These are phyloP conservation scores for Ramalina intermedia DNA, from an alignment of 495 filamentous ascomycete species.

Conservation along the genomic window DNA sequence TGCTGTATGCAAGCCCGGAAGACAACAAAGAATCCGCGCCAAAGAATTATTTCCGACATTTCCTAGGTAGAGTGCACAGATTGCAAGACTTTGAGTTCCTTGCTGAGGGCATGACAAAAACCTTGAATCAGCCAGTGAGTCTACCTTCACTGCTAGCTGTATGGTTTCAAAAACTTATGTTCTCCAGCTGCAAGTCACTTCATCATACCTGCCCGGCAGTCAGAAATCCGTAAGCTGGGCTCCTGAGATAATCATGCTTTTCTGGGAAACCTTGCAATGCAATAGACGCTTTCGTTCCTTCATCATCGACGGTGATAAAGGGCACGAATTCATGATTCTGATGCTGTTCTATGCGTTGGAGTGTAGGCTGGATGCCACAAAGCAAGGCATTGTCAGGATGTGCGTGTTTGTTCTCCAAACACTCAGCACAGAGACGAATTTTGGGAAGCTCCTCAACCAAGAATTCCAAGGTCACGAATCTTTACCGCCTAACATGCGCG, in stretches of 20 bases:
- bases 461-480: constrained; percentile 81
- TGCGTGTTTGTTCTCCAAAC: constrained; percentile 95
- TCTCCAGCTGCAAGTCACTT: constrained; percentile 59
- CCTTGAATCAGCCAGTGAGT: constrained; percentile 73
- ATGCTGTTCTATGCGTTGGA: constrained; percentile 87
- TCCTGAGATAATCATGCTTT: constrained; percentile 93
- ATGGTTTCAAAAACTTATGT: background rate
- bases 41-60: constrained; percentile 90
- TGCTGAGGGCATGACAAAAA: constrained; percentile 86
- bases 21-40: constrained; percentile 41
- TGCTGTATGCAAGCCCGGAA: constrained; percentile 87
- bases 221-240: constrained; percentile 74
- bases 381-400: constrained; percentile 88
- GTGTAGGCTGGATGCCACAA: constrained; percentile 69
- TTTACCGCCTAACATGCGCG: constrained; percentile 63
- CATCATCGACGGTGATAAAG: constrained; percentile 88
- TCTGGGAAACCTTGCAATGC: constrained; percentile 95
- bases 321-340: constrained; percentile 84
- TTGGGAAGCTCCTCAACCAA: constrained; percentile 81
- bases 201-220: constrained; percentile 78
- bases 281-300: constrained; percentile 96
- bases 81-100: constrained; percentile 97
- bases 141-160: background rate
- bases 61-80: constrained; percentile 78
- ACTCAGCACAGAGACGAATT: constrained; percentile 81